These are phyloP conservation scores for Fusarium sororula DNA, from an alignment of 2,329 filamentous ascomycete genomes.

Conservation along the genomic window DNA sequence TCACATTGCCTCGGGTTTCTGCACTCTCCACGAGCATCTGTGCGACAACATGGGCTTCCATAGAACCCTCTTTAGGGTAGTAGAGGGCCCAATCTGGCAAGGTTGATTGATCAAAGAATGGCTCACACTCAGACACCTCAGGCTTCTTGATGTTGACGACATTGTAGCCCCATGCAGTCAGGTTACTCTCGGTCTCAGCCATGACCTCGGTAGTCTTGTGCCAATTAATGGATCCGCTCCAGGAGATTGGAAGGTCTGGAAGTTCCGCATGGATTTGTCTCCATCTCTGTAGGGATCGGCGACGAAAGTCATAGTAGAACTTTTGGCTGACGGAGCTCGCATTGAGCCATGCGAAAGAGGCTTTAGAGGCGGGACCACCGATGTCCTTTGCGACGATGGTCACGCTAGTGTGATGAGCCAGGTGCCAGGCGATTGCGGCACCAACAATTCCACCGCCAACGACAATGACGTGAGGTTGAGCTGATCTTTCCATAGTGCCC, in stretches of 20 bases:
- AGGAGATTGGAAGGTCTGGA: conserved; percentile 9
- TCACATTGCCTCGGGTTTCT: neutral
- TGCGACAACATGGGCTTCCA: conserved; percentile 24
- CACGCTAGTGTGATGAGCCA: conserved; percentile 7
- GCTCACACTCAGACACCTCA: neutral
- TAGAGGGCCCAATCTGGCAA: conserved; percentile 7
- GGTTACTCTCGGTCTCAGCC: neutral
- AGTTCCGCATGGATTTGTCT: conserved; percentile 9
- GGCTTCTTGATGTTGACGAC: neutral
- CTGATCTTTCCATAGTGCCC: neutral
- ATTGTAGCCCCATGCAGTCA: conserved; percentile 15
- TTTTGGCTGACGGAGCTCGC: conserved; percentile 13
- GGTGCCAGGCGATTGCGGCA: conserved; percentile 28
- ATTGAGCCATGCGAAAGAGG: conserved; percentile 32
- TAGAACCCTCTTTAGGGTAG: conserved; percentile 18
- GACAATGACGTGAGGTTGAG: conserved; percentile 7
- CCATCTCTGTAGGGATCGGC: conserved; percentile 24
- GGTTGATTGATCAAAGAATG: neutral
- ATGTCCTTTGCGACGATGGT: conserved; percentile 26
- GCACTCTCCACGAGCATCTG: conserved; percentile 17
- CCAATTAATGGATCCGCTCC: conserved; percentile 31
- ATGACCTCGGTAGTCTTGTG: conserved; percentile 5
- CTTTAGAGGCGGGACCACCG: conserved; percentile 11
- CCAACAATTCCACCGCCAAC: conserved; percentile 28
- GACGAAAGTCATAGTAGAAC: conserved; percentile 22